phyloP scores from a whole-genome alignment of 192 early-diverging fungal genomes.

The Pilobolus umbonatus region DNA sequence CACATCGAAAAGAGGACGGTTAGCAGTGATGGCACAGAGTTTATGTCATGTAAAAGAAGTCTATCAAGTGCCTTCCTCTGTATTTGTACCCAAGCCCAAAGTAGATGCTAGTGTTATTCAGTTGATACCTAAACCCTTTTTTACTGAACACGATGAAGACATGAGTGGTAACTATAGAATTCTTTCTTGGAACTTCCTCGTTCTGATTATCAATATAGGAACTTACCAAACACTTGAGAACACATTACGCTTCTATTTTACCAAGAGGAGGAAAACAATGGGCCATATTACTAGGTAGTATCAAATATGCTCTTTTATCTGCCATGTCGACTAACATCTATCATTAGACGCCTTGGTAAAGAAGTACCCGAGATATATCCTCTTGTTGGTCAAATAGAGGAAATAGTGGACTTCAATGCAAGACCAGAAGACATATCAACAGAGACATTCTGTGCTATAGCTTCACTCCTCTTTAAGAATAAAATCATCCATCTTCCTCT shows the following conservation, averaged over 20 bases:
- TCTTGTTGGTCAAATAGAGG: slow-evolving; percentile 32
- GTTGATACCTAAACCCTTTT: slow-evolving; percentile 43
- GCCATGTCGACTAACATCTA: no score
- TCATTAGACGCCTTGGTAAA: slow-evolving; percentile 38
- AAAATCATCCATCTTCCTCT: slow-evolving; percentile 9
- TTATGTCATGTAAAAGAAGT: slow-evolving; percentile 60
- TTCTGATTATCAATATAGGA: slow-evolving; percentile 26
- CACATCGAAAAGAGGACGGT: slow-evolving; percentile 52
- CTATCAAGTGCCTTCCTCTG: slow-evolving; percentile 53
- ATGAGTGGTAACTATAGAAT: neutral
- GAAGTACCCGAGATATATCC: slow-evolving; percentile 21
- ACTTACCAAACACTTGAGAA: slow-evolving; percentile 56
- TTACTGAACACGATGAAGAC: slow-evolving; percentile 5
- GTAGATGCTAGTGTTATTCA: slow-evolving; percentile 74
- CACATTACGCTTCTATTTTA: slow-evolving; percentile 58
- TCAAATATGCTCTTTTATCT: no score
- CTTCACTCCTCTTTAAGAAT: slow-evolving; percentile 39
- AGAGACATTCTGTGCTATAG: slow-evolving; percentile 53
- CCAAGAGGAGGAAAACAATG: slow-evolving; percentile 65
- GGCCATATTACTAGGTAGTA: slow-evolving; percentile 51
- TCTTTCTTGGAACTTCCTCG: no score
- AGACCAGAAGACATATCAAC: slow-evolving; percentile 63
- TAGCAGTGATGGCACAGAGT: slow-evolving; percentile 69
- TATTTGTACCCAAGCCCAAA: slow-evolving; percentile 75
- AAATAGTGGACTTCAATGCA: slow-evolving; percentile 47